A percentile compares a stretch with the other conserved stretches of the same genome.
Conservation (phyloP, 2,329 filamentous ascomycete genomes). For the Diplocarpon mali region DNA sequence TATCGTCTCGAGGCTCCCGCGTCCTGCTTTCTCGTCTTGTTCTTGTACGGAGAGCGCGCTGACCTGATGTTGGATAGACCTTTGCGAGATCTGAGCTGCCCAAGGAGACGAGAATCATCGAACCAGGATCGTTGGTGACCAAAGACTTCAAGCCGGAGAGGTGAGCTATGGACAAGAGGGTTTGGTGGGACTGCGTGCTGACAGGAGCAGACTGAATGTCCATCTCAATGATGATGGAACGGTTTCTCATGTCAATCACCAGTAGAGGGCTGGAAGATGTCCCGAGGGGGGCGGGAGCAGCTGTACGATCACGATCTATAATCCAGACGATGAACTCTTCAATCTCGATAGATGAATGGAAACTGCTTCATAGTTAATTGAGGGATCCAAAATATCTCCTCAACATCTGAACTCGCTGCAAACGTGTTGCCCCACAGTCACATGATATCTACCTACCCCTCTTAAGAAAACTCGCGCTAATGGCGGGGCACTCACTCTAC, state of each 20-base stretch:
- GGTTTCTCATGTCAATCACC: conserved; percentile 45
- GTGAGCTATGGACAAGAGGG: conserved; percentile 12
- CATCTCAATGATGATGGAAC: conserved; percentile 49
- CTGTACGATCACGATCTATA: background rate
- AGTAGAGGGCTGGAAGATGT: conserved; percentile 14
- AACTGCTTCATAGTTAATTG: too few relatives aligned
- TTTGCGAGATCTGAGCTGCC: conserved; percentile 52
- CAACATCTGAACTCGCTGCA: background rate
- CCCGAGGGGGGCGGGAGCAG: background rate
- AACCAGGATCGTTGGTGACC: conserved; percentile 46
- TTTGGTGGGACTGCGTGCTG: background rate
- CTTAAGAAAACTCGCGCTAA: background rate
- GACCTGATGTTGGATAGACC: conserved; percentile 31
- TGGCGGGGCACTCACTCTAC: background rate
- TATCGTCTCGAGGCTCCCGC: too few relatives aligned
- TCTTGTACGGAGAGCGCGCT: too few relatives aligned
- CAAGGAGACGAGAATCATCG: conserved; percentile 42
- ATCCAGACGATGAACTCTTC: background rate
- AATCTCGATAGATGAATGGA: background rate
- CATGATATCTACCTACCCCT: background rate
- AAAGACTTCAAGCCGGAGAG: conserved; percentile 38
- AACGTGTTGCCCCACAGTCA: background rate
- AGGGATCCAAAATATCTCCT: background rate
- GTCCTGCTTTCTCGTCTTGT: too few relatives aligned
- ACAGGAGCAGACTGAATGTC: conserved; percentile 37